Evolutionary conservation across 441 rosid genomes (phyloP).

Genomic region (Syzygium syzygioides): DNA sequence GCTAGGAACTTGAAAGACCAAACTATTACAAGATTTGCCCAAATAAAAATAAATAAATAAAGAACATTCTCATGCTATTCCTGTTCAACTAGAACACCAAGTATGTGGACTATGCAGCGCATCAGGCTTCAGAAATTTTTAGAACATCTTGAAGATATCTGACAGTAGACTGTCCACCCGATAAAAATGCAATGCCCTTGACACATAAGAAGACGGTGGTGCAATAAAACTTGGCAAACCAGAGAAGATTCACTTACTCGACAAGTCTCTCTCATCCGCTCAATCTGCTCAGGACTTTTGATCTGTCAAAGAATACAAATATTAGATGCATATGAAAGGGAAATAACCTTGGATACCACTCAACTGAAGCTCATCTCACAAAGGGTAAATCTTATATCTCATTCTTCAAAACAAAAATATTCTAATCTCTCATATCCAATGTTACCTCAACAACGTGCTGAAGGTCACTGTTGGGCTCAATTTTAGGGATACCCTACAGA

Average conservation of each 20-base stretch:
- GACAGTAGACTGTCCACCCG: not conserved
- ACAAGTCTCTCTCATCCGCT: conserved; percentile 87
- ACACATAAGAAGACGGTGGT: not conserved
- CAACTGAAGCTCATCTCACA: not conserved
- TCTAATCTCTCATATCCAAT: not conserved
- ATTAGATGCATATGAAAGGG: not conserved
- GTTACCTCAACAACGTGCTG: conserved; percentile 86
- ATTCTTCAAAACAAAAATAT: not conserved
- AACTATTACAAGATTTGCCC: not conserved
- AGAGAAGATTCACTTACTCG: conserved; percentile 39
- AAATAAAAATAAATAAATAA: not conserved
- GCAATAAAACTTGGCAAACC: not conserved
- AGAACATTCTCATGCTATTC: not conserved
- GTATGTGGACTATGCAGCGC: not conserved
- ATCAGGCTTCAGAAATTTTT: not conserved
- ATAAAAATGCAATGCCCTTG: not conserved
- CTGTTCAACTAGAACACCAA: not conserved
- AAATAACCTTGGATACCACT: not conserved
- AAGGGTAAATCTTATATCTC: not conserved
- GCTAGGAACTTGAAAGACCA: not conserved
- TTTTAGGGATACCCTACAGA: conserved; percentile 74
- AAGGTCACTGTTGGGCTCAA: conserved; percentile 78
- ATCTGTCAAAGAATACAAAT: conserved; percentile 38
- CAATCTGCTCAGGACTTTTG: conserved; percentile 74
- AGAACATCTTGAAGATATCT: not conserved